Evolutionary conservation across 1,284 basidiomycete genomes (phyloP).

Genomic region (Pseudomicrostroma phylloplanum): DNA sequence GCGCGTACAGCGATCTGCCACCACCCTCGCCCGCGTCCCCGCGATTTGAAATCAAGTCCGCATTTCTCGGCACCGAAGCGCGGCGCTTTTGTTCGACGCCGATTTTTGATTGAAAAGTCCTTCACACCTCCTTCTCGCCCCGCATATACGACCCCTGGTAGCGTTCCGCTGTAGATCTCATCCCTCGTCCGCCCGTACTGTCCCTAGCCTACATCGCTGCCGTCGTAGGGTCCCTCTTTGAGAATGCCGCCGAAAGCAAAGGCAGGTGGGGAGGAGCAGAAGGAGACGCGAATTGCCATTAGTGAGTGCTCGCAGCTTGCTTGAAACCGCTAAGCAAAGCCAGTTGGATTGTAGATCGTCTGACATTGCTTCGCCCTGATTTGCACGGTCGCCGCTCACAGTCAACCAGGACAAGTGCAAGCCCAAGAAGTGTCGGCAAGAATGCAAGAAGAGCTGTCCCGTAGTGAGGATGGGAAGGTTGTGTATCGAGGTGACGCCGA

Average conservation of each 20-base stretch:
- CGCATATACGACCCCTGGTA: too few relatives aligned
- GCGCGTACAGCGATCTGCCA: too few relatives aligned
- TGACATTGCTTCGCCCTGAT: neutral
- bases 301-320: constrained; percentile 14
- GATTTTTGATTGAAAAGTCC: too few relatives aligned
- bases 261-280: constrained; percentile 15
- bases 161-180: too few relatives aligned
- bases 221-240: too few relatives aligned
- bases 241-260: constrained; percentile 1
- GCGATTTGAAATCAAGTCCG: too few relatives aligned
- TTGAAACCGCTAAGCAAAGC: neutral
- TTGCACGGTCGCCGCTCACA: neutral
- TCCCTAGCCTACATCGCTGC: too few relatives aligned
- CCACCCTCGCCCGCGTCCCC: too few relatives aligned
- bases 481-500: constrained; percentile 17
- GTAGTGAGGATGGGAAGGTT: constrained; percentile 33
- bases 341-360: neutral
- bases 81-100: too few relatives aligned
- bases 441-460: constrained; percentile 50
- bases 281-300: constrained; percentile 50
- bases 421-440: constrained; percentile 49
- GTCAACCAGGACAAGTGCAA: constrained; percentile 51
- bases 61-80: too few relatives aligned
- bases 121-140: too few relatives aligned
- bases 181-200: too few relatives aligned